These are phyloP conservation scores for Phytopythium helicoides DNA, from an alignment of 352 stramenopile genomes.

Conservation along the genomic window DNA sequence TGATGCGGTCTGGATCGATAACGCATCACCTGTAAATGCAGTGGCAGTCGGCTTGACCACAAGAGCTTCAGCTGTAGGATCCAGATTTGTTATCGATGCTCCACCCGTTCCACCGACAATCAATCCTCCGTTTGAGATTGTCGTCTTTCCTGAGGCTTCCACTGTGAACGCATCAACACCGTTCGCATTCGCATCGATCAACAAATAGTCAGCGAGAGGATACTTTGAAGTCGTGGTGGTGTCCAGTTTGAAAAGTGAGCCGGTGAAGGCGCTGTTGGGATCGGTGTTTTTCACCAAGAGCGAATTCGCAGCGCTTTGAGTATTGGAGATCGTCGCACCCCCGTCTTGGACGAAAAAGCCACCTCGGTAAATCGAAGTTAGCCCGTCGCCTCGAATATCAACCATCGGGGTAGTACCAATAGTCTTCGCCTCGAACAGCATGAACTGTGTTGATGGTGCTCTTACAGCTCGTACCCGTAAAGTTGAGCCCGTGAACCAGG, in stretches of 20 bases:
- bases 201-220: conserved; percentile 29
- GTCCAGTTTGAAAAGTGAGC: conserved; percentile 24
- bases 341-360: conserved; percentile 34
- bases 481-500: conserved; percentile 26
- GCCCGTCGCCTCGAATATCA: conserved; percentile 39
- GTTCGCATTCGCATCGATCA: conserved; percentile 35
- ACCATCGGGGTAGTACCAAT: conserved; percentile 24
- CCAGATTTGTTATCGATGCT: conserved; percentile 27
- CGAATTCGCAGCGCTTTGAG: conserved; percentile 9
- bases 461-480: conserved; percentile 30
- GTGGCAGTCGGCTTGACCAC: conserved; percentile 20
- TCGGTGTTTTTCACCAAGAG: conserved; percentile 28
- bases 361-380: conserved; percentile 43
- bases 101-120: conserved; percentile 31
- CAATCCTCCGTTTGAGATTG: conserved; percentile 39
- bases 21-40: conserved; percentile 31
- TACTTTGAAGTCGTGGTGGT: conserved; percentile 14
- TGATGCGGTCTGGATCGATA: conserved; percentile 37
- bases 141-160: conserved; percentile 49
- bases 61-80: conserved; percentile 19
- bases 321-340: conserved; percentile 39
- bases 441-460: conserved; percentile 24
- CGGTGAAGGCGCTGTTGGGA: conserved; percentile 21
- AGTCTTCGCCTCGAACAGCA: conserved; percentile 39
- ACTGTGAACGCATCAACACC: conserved; percentile 31